Base-by-base conservation (phyloP, 2,329 filamentous ascomycete species). In the Cadophora sp. region DNA sequence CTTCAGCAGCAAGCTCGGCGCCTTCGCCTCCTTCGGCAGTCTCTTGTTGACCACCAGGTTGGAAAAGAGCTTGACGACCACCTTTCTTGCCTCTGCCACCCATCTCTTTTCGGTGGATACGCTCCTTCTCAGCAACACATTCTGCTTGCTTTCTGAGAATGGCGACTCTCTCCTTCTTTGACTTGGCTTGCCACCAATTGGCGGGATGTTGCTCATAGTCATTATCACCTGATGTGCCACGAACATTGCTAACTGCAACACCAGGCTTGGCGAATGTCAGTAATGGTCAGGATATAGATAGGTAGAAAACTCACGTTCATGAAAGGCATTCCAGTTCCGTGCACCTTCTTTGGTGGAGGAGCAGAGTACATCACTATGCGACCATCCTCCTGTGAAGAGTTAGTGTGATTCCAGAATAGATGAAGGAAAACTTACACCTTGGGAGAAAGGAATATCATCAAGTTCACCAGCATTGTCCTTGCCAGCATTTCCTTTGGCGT, bases 191-290 rank as follows among this genome's bases (percentile, higher is more conserved):
- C 71, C 70, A 73, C 59, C 65, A 68, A 58, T 73, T 73, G 22
- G 66, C 62, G 5, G 73, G 73, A 62, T 74, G 73, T 62, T 73
- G 73, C 58, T 73, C 68, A 53, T 64, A 62, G 18, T 68, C 64
- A 50, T 63, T 71, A 45, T 72, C 70, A 20, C 69, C 69, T 18
- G 48, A 18, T 4, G 59, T 62, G 22, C 48, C 55, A 20, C 14
- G 56, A 24, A 50, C 50, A 27, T 61, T 61, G 58, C 33, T 53
- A 13, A 60, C 61, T 18, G 64, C 64, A 53, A 22, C 24, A n/a
- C 36, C 36, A 45, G 64, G 56, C 69, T 56, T 64, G 65, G 24
- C 68, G 62, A 3, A 70, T 20, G 48, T 61, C 36, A 65, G 48
- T 14, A 59, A 16, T 18, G 36, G 13, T 56, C 51, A 24, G 18